Conservation (phyloP, 2,329 filamentous ascomycete species). For the Nannizziopsis arthrosporioides region DNA sequence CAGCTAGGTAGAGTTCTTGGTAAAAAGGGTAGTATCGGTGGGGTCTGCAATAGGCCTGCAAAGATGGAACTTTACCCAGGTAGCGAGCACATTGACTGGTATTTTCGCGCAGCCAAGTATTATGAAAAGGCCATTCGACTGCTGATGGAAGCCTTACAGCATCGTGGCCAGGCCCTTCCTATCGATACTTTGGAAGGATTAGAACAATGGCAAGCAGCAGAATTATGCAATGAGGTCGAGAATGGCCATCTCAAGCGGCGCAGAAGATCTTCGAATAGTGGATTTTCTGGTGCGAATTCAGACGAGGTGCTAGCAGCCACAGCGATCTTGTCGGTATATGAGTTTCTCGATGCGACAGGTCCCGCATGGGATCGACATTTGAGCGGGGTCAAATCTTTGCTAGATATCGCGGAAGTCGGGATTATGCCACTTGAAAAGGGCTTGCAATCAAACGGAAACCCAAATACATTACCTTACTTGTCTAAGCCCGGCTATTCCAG, state of each 20-base stretch:
- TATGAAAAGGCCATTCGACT: conserved; percentile 53
- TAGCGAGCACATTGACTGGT: conserved; percentile 43
- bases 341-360: conserved; percentile 54
- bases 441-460: conserved; percentile 28
- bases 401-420: conserved; percentile 38
- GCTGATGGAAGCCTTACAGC: conserved; percentile 36
- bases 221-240: conserved; percentile 22
- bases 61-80: conserved; percentile 45
- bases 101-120: conserved; percentile 50
- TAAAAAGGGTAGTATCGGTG: conserved; percentile 40
- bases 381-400: conserved; percentile 52
- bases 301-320: conserved; percentile 55
- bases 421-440: conserved; percentile 33
- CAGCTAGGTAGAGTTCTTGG: conserved; percentile 46
- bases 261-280: conserved; percentile 35
- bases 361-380: conserved; percentile 53
- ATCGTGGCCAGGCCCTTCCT: conserved; percentile 25
- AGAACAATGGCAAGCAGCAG: conserved; percentile 27
- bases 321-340: conserved; percentile 56
- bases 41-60: conserved; percentile 36
- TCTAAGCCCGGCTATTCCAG: conserved; percentile 39
- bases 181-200: conserved; percentile 27
- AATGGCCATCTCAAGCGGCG: conserved; percentile 37
- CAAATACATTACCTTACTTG: conserved; percentile 21
- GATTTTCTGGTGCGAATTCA: conserved; percentile 30